Evolutionary conservation across 768 basidiomycete genomes (phyloP), one percentile per base, ranked within the genome.

Genomic region (Crassisporium funariophilum): DNA sequence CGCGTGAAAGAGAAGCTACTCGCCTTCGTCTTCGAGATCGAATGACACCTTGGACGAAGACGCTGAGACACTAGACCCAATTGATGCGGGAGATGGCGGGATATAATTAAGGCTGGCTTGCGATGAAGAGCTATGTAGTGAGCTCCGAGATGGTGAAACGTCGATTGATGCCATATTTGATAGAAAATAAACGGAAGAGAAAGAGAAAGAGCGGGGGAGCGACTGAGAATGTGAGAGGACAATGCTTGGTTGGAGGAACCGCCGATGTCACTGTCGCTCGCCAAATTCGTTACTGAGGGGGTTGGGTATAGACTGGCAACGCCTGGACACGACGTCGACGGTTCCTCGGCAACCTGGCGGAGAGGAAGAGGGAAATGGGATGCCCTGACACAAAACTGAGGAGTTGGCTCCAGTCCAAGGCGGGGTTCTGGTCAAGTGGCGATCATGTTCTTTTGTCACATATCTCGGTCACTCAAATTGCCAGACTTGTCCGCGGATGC

Each of bases 1-100:
- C 53, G 45, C 46, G 50, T 49, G 37, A 40, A 44, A 48, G 42
- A 29, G 43, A 37, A 44, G 47, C 41, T 29, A 56, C 74, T 51
- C 57, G 84, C 87, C 88, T 72, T 87, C 83, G 61, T 88, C 85
- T 45, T 72, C 79, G 48, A 63, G 63, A 66, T 74, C 70, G 53
- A 83, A 66, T 19, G 84, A 83, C 24, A 70, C 47, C 45, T 71
- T 77, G 24, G 84, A 84, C 6, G 85, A 78, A 19, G 80, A 79
- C 23, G 78, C 68, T 25, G 71, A 70, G 40, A 45, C 57, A 50
- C 51, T 62, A 22, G 63, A 65, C 12, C 64, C 56, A 53, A 63
- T 61, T 38, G 74, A 73, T 47, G 56, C 58, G 11, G 72, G 65
- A 33, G 74, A 71, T 31, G 71, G 68, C 7, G 71, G 65, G 19